Evolutionary conservation across 768 basidiomycete genomes (phyloP).

Genomic region (Paxillus involutus): DNA sequence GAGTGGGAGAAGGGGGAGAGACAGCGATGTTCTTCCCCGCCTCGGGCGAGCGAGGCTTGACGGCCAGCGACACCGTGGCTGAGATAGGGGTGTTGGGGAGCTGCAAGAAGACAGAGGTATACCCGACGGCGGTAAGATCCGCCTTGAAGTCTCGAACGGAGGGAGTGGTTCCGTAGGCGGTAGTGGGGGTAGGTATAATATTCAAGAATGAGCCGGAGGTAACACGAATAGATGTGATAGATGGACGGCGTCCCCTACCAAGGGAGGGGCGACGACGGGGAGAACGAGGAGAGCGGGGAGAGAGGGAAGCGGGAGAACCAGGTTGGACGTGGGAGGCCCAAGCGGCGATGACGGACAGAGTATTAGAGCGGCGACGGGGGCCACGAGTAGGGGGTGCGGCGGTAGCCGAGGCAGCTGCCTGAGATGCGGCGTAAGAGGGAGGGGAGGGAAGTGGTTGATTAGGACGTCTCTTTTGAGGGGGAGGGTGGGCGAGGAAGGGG

Average conservation of each 20-base stretch:
- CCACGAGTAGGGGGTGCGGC: conserved; percentile 19
- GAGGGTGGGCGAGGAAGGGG: conserved; percentile 45
- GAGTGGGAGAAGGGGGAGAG: conserved; percentile 8
- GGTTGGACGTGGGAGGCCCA: conserved; percentile 72
- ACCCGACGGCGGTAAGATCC: conserved; percentile 61
- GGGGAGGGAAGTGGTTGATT: conserved; percentile 29
- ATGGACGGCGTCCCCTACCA: conserved; percentile 28
- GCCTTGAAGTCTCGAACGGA: conserved; percentile 46
- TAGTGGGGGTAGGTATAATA: conserved; percentile 41
- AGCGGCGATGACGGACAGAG: conserved; percentile 49
- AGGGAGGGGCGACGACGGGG: conserved; percentile 35
- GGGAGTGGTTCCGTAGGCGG: conserved; percentile 34
- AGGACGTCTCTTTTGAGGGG: conserved; percentile 37
- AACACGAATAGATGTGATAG: conserved; percentile 37
- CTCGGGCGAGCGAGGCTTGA: conserved; percentile 6
- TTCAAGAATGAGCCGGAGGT: conserved; percentile 51
- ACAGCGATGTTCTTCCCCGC: conserved; percentile 19
- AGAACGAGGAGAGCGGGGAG: conserved; percentile 40
- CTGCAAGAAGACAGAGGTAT: conserved; percentile 65
- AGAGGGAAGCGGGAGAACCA: conserved; percentile 55
- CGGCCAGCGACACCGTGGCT: conserved; percentile 10
- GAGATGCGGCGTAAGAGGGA: background rate
- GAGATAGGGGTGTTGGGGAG: conserved; percentile 49
- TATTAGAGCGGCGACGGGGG: conserved; percentile 39
- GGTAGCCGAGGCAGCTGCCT: background rate